These are phyloP conservation scores for Cercospora berteroae DNA, from an alignment of 2,329 filamentous ascomycete genomes.

Conservation along the genomic window DNA sequence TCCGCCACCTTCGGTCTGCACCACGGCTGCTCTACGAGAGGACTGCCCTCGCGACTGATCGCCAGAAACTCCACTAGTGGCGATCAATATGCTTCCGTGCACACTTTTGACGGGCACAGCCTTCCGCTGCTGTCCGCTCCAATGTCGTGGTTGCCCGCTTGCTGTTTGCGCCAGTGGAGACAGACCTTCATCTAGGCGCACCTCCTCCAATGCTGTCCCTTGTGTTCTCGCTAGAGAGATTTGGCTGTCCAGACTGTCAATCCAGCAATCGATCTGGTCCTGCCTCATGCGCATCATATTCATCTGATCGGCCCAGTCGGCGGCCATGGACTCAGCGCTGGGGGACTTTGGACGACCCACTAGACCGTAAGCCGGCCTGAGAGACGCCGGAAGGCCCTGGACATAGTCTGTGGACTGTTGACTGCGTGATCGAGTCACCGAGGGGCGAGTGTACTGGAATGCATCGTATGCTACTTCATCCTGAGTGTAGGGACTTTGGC, in stretches of 20 bases:
- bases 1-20: not conserved
- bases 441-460: too few relatives aligned
- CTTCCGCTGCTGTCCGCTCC: not conserved
- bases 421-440: not conserved
- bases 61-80: not conserved
- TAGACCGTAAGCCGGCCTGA: not conserved
- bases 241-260: constrained; percentile 3
- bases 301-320: not conserved
- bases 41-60: not conserved
- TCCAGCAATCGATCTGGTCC: constrained; percentile 7
- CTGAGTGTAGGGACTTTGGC: not conserved
- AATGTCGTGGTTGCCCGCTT: not conserved
- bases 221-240: constrained; percentile 2
- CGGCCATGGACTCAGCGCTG: not conserved
- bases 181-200: not conserved
- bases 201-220: not conserved
- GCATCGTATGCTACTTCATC: not conserved
- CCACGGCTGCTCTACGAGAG: not conserved
- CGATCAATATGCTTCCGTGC: constrained; percentile 9
- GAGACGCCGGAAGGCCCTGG: not conserved
- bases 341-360: not conserved
- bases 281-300: constrained; percentile 3
- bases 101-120: constrained; percentile 2
- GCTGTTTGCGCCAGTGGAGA: not conserved
- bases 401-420: not conserved